Evolutionary conservation across 345 rosid genomes (phyloP).

Genomic region (Corchorus capsularis): DNA sequence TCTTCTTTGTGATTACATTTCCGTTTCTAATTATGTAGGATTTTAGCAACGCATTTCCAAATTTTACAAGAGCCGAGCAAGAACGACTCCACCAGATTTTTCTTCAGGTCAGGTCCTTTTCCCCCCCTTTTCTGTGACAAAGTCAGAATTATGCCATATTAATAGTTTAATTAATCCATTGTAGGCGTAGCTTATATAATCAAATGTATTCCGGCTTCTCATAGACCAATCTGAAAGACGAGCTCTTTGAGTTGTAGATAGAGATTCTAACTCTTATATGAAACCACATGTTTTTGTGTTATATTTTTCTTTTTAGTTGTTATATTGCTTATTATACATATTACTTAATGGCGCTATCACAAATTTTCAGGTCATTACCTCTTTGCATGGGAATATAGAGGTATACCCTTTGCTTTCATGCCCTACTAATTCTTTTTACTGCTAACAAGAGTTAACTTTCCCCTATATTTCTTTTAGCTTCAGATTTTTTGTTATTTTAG

Average conservation of each 20-base stretch:
- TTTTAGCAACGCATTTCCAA: conserved; percentile 48
- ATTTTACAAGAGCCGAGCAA: conserved; percentile 51
- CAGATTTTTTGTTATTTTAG: too few species aligned
- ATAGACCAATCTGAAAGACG: too few species aligned
- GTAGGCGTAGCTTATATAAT: not conserved
- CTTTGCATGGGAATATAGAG: conserved; percentile 65
- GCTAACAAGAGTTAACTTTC: not conserved
- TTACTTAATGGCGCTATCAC: not conserved
- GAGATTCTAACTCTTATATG: not conserved
- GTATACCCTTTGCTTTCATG: conserved; percentile 34
- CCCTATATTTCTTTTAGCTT: not conserved
- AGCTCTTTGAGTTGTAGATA: too few species aligned
- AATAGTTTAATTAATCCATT: not conserved
- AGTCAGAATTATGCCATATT: not conserved
- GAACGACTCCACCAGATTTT: conserved; percentile 49
- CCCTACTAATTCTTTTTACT: not conserved
- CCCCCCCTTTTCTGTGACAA: not conserved
- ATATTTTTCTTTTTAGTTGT: not conserved
- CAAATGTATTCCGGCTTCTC: too few species aligned
- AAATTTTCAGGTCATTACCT: conserved; percentile 61
- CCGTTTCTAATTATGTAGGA: conserved; percentile 36
- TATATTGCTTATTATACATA: too few species aligned
- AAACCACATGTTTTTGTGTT: not conserved
- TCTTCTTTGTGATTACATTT: not conserved
- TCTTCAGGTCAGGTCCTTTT: conserved; percentile 50